These are phyloP conservation scores for Echeveria elegans DNA, from an alignment of 164 flowering plant species.

Conservation along the genomic window DNA sequence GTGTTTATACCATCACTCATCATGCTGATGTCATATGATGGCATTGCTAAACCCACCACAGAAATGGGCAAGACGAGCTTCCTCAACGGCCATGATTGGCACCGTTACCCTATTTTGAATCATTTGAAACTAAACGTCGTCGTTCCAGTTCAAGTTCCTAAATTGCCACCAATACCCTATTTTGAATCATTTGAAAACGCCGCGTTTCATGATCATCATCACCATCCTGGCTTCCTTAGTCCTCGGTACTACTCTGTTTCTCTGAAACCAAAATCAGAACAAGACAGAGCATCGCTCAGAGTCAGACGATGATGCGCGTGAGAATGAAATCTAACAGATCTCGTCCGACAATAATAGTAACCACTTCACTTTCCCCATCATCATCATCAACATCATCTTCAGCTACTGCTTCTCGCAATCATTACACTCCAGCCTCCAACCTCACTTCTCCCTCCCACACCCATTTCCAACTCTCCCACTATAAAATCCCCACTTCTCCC, in stretches of 20 bases:
- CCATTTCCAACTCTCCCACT: not conserved
- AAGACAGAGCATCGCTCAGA: no score
- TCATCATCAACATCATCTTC: not conserved
- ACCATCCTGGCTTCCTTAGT: no score
- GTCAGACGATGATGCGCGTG: no score
- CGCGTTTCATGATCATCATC: no score
- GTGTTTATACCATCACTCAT: not conserved
- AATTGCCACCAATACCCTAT: no score
- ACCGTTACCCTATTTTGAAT: not conserved
- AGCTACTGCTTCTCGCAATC: not conserved
- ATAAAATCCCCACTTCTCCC: constrained; percentile 5
- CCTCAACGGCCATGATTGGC: not conserved
- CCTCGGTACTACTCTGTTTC: no score
- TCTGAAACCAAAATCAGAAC: no score
- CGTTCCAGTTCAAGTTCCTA: no score
- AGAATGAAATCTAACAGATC: no score
- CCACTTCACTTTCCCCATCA: not conserved
- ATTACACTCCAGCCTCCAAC: not conserved
- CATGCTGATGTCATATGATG: not conserved
- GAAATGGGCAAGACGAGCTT: not conserved
- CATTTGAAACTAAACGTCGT: not conserved
- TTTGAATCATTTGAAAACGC: no score
- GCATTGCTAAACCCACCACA: not conserved
- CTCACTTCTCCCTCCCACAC: not conserved
- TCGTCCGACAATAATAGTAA: not conserved